Evolutionary conservation across 148 eudicot species (phyloP), one percentile per base, ranked within the genome.

Genomic region (Fallopia convolvulus): DNA sequence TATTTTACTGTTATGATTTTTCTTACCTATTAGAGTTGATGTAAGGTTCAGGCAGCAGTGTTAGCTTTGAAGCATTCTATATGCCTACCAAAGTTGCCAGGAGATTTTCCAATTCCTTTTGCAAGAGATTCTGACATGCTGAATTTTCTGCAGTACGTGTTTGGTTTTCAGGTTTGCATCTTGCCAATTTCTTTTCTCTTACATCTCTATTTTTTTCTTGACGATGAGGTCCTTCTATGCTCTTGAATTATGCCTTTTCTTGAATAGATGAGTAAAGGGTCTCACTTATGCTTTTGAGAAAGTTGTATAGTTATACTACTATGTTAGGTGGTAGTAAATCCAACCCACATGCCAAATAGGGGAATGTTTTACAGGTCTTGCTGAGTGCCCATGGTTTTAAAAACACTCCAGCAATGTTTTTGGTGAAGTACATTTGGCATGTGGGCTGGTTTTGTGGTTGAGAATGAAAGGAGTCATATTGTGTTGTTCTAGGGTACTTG

Each of bases 161-260:
- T 95, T 82, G 99, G 99, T 23, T 95, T 95, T 82, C 99, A 95
- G 99, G 99, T 95, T 55, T 75, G 78, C 75, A 50, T 61, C 23
- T 7, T 26, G 56, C 65, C 32, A 7, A 4, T 72, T 55, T 11
- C 70, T 36, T 36, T 36, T 47, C 63, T 15, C 47, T 61, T 50
- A 14, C 73, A 20, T 70, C 41, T 40, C 40, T 4, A 42, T 46
- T 49, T 41, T 14, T 66, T 66, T 66, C 20, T 41, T 12, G 40
- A 32, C 4, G 7, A 65, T 12, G 39, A 65, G 70, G 70, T 14
- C 41, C 70, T 32, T 65, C 32, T 58, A 23, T 20, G 66, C 4
- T 52, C 9, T 52, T 6, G 50, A 47, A 10, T 47, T 47, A 47
- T 8, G 49, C 49, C 10, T 47, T 47, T 8, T 47, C n/a, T 13